phyloP scores from a whole-genome alignment of 1,139 yeast genomes.

The Geotrichum citri-aurantii region DNA sequence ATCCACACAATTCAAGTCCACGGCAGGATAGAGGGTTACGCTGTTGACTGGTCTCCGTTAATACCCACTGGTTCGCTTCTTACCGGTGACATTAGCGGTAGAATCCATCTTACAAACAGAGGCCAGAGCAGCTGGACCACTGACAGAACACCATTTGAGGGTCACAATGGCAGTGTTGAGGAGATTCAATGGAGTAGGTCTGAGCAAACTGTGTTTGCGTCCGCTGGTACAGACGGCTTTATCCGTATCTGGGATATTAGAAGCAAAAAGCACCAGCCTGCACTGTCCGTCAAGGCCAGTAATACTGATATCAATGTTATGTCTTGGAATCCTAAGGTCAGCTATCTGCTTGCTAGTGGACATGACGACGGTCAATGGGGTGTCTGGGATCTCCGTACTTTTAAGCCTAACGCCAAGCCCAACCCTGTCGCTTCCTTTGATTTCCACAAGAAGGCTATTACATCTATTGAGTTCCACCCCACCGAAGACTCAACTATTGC shows the following conservation, averaged over 20 bases:
- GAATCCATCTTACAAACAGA: constrained; percentile 71
- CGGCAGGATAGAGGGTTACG: constrained; percentile 97
- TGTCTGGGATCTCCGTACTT: constrained; percentile 93
- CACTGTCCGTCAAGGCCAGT: constrained; percentile 80
- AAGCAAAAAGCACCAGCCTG: constrained; percentile 86
- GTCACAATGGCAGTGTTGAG: constrained; percentile 67
- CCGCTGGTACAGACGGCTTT: constrained; percentile 88
- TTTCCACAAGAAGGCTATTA: constrained; percentile 90
- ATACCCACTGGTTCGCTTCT: constrained; percentile 73
- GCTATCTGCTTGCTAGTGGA: constrained; percentile 86
- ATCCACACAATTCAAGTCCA: constrained; percentile 78
- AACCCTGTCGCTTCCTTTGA: constrained; percentile 81
- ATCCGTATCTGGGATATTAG: constrained; percentile 96
- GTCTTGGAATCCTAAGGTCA: constrained; percentile 89
- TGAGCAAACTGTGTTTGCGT: constrained; percentile 88
- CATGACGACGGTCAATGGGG: constrained; percentile 98
- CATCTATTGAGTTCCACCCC: constrained; percentile 92
- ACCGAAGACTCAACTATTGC: constrained; percentile 92
- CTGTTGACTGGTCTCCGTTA: constrained; percentile 93
- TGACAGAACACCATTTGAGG: constrained; percentile 67
- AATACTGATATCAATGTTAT: constrained; percentile 83
- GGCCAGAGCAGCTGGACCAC: constrained; percentile 80
- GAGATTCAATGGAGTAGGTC: constrained; percentile 96
- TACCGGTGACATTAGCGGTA: constrained; percentile 85
- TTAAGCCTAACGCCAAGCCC: constrained; percentile 41